Evolutionary conservation across 148 eudicot species (phyloP).

Genomic region (Spergularia bocconei): DNA sequence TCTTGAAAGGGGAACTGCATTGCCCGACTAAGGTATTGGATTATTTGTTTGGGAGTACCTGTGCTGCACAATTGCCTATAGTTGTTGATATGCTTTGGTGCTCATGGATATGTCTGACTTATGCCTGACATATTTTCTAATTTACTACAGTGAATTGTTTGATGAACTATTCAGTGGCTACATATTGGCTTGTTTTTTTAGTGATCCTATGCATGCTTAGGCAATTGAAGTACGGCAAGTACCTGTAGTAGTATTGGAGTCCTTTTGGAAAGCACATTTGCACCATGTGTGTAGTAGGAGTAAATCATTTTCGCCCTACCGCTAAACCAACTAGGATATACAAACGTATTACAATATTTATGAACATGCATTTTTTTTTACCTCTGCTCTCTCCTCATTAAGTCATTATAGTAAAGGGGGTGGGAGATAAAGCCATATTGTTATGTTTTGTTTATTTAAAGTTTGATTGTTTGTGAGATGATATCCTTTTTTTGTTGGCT

Average conservation of each 20-base stretch:
- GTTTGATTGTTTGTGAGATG: not conserved
- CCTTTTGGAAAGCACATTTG: not conserved
- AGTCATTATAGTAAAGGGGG: not conserved
- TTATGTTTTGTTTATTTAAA: not conserved
- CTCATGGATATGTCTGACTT: not conserved
- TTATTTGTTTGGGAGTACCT: not conserved
- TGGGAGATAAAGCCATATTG: not conserved
- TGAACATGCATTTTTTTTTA: not conserved
- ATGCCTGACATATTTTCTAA: not conserved
- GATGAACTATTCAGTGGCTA: not conserved
- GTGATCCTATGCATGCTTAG: not conserved
- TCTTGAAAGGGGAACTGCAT: slow-evolving; percentile 95
- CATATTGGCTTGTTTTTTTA: not conserved
- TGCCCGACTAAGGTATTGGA: slow-evolving; percentile 74
- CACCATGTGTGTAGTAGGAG: not conserved
- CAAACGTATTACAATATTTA: not conserved
- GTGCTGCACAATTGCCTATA: not conserved
- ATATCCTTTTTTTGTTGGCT: not conserved
- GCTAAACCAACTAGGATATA: not conserved
- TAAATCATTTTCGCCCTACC: not conserved
- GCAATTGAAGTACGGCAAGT: not conserved
- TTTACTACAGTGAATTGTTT: not conserved
- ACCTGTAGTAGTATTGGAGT: not conserved
- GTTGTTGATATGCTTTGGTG: slow-evolving; percentile 1
- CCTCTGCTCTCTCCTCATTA: not conserved